Evolutionary conservation across 306 rosid genomes (phyloP).

Genomic region (Erythrophleum fordii): DNA sequence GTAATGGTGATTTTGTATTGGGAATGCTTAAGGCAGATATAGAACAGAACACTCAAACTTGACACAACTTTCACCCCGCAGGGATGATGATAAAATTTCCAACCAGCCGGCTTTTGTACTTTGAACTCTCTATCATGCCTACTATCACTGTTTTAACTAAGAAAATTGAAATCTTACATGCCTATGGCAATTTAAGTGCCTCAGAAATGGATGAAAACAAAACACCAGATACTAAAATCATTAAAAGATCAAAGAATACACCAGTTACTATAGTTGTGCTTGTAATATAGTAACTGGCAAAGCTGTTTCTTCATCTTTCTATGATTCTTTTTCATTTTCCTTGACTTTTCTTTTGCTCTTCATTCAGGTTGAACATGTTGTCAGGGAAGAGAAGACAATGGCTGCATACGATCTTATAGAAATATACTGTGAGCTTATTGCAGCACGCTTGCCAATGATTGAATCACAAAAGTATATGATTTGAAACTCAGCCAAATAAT

Average conservation of each 20-base stretch:
- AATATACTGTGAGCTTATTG: constrained; percentile 91
- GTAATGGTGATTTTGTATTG: neutral
- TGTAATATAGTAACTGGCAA: neutral
- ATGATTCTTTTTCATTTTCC: neutral
- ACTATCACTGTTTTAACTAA: neutral
- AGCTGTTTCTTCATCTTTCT: constrained; percentile 8
- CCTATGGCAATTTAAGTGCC: neutral
- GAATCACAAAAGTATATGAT: constrained; percentile 85
- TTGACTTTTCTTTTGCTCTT: constrained; percentile 18
- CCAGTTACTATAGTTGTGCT: neutral
- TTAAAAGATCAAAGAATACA: neutral
- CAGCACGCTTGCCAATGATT: constrained; percentile 80
- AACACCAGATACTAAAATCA: neutral
- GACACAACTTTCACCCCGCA: neutral
- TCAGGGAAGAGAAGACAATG: constrained; percentile 87
- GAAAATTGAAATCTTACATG: neutral
- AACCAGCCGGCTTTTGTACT: neutral
- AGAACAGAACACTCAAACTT: neutral
- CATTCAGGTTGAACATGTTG: constrained; percentile 91
- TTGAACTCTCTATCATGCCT: neutral
- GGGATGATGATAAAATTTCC: neutral
- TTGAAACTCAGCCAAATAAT: constrained; percentile 21
- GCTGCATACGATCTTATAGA: constrained; percentile 90
- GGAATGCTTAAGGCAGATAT: neutral
- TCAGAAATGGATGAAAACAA: neutral